Base-by-base conservation (phyloP, 192 early-diverging fungal species). In the Physocladia obscura region DNA sequence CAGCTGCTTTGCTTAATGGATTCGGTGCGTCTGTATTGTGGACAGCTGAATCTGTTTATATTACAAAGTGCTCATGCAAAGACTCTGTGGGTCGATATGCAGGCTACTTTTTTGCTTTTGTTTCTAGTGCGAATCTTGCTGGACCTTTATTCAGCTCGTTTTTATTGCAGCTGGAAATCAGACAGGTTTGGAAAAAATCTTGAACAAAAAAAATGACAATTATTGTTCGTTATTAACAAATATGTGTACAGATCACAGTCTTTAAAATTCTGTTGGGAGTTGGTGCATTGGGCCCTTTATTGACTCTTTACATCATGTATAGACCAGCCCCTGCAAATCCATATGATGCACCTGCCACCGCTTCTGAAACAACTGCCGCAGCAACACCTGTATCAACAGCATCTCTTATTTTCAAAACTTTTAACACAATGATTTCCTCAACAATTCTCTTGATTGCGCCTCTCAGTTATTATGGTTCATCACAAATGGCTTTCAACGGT, bases 1-100 rank as follows among this genome's bases (percentile, higher is more conserved):
- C 71, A 3, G 49, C 71, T 4, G 62, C 71, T 5, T 19, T 67
- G 11, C 36, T 73, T 13, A 67, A 65, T 49, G 71, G 71, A 8
- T 24, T 73, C 22, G 71, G 71, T 2, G 71, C 71, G 26, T 36
- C 50, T 5, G 59, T 73, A 5, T 64, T 73, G 38, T 73, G 71
- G 71, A 32, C 71, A 19, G 19, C 71, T 39, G 62, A 73, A 34
- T 52, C 60, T 29, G 62, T 64, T 17, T 73, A 67, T 49, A 38
- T 73, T 11, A 67, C 71, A 19, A 54, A 64, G 34, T 67, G 71
- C 48, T 61, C 62, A 21, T 36, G 54, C 24, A 63, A 55, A 32
- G 62, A 67, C 51, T 49, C 71, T 21, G 31, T 61, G 22, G 69
- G 69, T 8, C 58, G 29, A 22, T 68, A 68, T 38, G 54, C 62